A percentile compares a stretch with the other conserved stretches of the same genome.
These are phyloP conservation scores for Lizonia empirigonia DNA, from an alignment of 2,329 filamentous ascomycete genomes.

Conservation along the genomic window DNA sequence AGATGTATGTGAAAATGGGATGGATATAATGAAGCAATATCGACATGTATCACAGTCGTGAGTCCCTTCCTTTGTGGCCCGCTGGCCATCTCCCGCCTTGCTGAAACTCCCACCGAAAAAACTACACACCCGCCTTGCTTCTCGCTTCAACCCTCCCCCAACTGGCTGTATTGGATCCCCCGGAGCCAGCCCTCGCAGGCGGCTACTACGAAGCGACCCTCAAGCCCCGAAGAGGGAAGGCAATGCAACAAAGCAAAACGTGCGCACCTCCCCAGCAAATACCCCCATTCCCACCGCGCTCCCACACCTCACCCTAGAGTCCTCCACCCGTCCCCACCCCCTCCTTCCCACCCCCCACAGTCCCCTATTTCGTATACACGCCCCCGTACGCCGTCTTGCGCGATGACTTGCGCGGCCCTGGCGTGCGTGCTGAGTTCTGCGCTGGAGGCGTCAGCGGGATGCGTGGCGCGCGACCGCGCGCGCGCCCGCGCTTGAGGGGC, in stretches of 20 bases:
- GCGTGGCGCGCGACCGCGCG: neutral
- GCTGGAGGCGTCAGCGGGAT: neutral
- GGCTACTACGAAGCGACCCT: neutral
- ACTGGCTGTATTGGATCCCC: slow-evolving; percentile 1
- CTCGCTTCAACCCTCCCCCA: slow-evolving; percentile 3
- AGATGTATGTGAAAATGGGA: slow-evolving; percentile 11
- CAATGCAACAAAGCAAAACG: neutral
- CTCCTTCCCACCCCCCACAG: neutral
- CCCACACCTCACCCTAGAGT: neutral
- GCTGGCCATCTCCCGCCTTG: no score
- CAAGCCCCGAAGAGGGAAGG: slow-evolving; percentile 1
- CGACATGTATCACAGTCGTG: no score
- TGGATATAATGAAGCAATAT: slow-evolving; percentile 1
- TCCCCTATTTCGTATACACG: neutral
- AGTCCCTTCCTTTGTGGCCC: no score
- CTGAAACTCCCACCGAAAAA: no score
- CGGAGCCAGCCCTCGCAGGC: neutral
- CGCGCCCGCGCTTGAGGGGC: neutral
- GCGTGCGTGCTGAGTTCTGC: neutral
- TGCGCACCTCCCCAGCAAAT: no score
- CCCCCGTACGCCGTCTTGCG: neutral
- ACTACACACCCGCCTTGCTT: neutral
- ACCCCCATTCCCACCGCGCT: no score
- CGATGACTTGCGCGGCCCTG: neutral
- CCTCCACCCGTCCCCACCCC: neutral